Percentiles rank a stretch among this genome's conserved stretches.
phyloP scores from a whole-genome alignment of 2,329 filamentous ascomycete genomes.

The Penicillium sp. region DNA sequence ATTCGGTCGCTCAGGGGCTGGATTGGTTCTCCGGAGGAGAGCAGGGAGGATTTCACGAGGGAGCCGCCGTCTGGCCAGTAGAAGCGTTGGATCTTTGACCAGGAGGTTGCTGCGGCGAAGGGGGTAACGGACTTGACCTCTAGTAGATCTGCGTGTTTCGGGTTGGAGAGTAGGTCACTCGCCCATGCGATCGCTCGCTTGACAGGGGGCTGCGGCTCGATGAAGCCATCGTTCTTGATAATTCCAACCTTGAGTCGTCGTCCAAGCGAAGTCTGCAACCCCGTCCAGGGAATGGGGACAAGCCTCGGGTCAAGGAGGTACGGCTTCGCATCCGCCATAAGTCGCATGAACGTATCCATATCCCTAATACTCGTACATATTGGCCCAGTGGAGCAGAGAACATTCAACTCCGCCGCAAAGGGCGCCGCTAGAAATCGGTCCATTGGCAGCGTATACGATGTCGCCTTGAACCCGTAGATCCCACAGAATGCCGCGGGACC shows the following conservation, averaged over 20 bases:
- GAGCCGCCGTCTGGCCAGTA: background rate
- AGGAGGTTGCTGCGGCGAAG: background rate
- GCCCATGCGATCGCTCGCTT: background rate
- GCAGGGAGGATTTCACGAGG: background rate
- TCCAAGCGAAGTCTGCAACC: background rate
- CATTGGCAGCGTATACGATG: background rate
- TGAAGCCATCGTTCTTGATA: background rate
- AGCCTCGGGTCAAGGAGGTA: background rate
- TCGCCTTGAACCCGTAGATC: background rate
- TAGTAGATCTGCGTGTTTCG: background rate
- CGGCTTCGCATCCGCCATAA: background rate
- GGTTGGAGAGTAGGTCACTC: background rate
- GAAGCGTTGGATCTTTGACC: background rate
- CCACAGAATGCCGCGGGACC: background rate
- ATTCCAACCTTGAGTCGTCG: background rate
- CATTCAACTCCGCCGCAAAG: background rate
- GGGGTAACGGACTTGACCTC: background rate
- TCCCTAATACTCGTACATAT: background rate
- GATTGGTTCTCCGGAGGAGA: background rate
- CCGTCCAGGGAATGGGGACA: background rate
- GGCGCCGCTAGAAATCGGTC: background rate
- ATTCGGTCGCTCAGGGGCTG: background rate
- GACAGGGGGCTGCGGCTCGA: background rate
- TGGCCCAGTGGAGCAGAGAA: background rate
- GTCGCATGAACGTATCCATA: background rate